phyloP scores from a whole-genome alignment of 2,329 filamentous ascomycete species.

The Nothophoma quercina region DNA sequence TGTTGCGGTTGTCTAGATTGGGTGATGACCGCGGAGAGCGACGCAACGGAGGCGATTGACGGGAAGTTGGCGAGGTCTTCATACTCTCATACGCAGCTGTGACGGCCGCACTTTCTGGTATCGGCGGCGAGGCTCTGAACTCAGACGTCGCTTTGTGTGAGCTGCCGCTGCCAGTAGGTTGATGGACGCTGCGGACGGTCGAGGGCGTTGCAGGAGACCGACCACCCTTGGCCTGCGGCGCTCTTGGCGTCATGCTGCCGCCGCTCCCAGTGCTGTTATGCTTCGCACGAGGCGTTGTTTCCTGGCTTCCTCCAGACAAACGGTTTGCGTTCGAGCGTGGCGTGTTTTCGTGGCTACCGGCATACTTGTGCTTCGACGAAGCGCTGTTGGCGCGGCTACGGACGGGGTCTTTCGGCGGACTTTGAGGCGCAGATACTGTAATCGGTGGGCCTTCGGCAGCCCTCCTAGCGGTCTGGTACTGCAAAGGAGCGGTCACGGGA shows the following conservation, averaged over 20 bases:
- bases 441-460: conserved; percentile 39
- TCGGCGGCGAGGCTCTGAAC: conserved; percentile 33
- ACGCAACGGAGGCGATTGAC: conserved; percentile 41
- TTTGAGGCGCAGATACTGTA: conserved; percentile 27
- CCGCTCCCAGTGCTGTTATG: conserved; percentile 43
- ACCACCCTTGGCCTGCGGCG: conserved; percentile 36
- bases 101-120: conserved; percentile 41
- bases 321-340: conserved; percentile 37
- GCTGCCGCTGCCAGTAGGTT: conserved; percentile 35
- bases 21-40: conserved; percentile 31
- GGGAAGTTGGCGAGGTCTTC: conserved; percentile 38
- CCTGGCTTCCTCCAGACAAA: conserved; percentile 35
- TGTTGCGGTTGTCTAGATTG: conserved; percentile 27
- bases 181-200: conserved; percentile 40
- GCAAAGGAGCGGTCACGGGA: conserved; percentile 25
- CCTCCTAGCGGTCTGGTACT: conserved; percentile 31
- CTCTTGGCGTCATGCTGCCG: conserved; percentile 43
- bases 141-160: conserved; percentile 38
- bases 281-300: conserved; percentile 42
- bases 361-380: conserved; percentile 31
- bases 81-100: conserved; percentile 35
- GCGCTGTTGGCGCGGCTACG: conserved; percentile 43
- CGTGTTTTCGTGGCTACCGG: conserved; percentile 36
- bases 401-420: conserved; percentile 24
- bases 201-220: conserved; percentile 46